Evolutionary conservation across 805 yeast genomes (phyloP), one percentile per base, ranked within the genome.

Genomic region (Schizosaccharomyces lindneri): DNA sequence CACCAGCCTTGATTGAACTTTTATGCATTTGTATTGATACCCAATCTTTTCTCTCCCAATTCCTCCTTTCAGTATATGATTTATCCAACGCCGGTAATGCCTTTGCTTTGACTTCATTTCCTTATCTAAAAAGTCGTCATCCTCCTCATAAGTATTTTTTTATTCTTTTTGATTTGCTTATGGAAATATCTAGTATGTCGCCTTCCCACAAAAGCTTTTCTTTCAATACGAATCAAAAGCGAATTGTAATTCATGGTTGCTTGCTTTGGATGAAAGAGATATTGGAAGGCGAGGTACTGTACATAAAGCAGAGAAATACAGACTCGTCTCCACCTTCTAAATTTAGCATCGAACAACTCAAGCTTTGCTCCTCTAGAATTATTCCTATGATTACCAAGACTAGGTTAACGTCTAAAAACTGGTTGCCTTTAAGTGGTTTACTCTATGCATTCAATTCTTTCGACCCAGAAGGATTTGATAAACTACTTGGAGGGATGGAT

Each of bases 341-440:
- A n/a, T 46, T 46, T 21, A 27, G 21, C 7, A n/a, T 15, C 5
- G 57, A 24, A 7, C n/a, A 21, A n/a, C 11, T 51, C n/a, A 43
- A n/a, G 21, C 11, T 21, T 24, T 43, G 36, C 21, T 15, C 41
- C n/a, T 39, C 36, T 19, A 59, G 29, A 17, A 59, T 59, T 15
- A n/a, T 59, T 13, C 55, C 61, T 46, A 43, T 59, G 61, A 43
- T 43, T 7, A 29, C 48, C 11, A 59, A 59, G 13, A 59, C 61
- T 3, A n/a, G 43, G 24, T 21, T 48, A 11, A 46, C 51, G 1
- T 59, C 61, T n/a, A 31, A 21, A n/a, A 59, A 59, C 55, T 59
- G 48, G 41, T 7, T 59, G 19, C 61, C 61, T 13, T 29, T 51
- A 21, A 51, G 57, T 29, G 36, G 57, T 24, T 51, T 51, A 51